A percentile compares a stretch with the other conserved stretches of the same genome.
Evolutionary conservation across 352 stramenopile species (phyloP).

Genomic region (Globisporangium orthogonon): DNA sequence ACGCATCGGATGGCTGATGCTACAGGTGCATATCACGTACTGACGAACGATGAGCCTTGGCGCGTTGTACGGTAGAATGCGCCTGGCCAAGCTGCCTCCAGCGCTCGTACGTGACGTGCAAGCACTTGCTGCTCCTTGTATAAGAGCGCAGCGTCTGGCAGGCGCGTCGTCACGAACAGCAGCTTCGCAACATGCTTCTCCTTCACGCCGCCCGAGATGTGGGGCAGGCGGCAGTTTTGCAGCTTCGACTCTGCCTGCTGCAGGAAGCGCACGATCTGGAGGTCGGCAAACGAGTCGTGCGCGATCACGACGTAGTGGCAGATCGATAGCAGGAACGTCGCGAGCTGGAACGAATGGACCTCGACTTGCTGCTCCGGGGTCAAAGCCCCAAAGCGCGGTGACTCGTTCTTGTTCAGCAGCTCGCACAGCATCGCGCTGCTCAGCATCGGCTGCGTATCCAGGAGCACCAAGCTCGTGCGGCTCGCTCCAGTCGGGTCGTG

Average conservation of each 20-base stretch:
- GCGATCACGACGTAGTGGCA: constrained; percentile 77
- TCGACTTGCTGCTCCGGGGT: constrained; percentile 65
- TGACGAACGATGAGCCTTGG: neutral
- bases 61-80: constrained; percentile 15
- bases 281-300: constrained; percentile 37
- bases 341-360: constrained; percentile 49
- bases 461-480: constrained; percentile 37
- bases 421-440: constrained; percentile 55
- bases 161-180: constrained; percentile 56
- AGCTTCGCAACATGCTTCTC: constrained; percentile 51
- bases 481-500: constrained; percentile 14
- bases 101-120: constrained; percentile 23
- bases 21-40: constrained; percentile 4
- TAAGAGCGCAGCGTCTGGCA: constrained; percentile 21
- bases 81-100: constrained; percentile 27
- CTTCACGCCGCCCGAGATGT: constrained; percentile 41
- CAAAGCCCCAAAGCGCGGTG: constrained; percentile 40
- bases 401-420: constrained; percentile 37
- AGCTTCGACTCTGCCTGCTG: constrained; percentile 47
- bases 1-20: neutral
- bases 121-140: constrained; percentile 27
- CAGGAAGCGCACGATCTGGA: constrained; percentile 37
- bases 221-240: constrained; percentile 45
- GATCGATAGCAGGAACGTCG: constrained; percentile 58
- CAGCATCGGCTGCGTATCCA: constrained; percentile 65